Conservation (phyloP, 306 rosid species). For the Ceratonia siliqua region DNA sequence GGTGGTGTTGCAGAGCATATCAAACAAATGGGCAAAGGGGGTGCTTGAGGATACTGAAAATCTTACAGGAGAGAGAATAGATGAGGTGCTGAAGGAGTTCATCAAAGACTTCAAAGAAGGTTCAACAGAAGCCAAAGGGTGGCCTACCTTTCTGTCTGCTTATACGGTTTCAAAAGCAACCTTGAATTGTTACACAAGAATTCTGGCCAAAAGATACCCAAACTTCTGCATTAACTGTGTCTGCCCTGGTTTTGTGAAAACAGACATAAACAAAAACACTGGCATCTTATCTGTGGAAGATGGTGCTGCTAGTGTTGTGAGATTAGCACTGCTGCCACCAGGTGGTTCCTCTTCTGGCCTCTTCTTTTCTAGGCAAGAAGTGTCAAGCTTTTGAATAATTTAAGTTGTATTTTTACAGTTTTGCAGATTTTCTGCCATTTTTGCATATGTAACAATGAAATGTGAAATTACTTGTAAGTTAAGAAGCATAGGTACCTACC, state of each 20-base stretch:
- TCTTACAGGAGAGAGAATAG: slow-evolving; percentile 35
- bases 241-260: slow-evolving; percentile 51
- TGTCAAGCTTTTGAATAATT: slow-evolving; percentile 32
- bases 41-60: slow-evolving; percentile 31
- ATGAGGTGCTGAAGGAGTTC: slow-evolving; percentile 37
- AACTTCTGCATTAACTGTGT: slow-evolving; percentile 36
- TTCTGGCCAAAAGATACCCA: slow-evolving; percentile 41
- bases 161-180: slow-evolving; percentile 49
- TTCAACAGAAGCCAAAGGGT: slow-evolving; percentile 36
- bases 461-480: neutral
- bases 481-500: neutral
- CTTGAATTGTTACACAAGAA: slow-evolving; percentile 49
- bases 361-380: slow-evolving; percentile 36
- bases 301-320: slow-evolving; percentile 36
- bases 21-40: slow-evolving; percentile 41
- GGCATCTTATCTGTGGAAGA: slow-evolving; percentile 46
- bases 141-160: slow-evolving; percentile 39
- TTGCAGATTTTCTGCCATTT: neutral
- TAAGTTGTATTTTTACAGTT: neutral
- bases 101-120: slow-evolving; percentile 44
- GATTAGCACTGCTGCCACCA: slow-evolving; percentile 44
- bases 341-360: slow-evolving; percentile 35
- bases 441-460: neutral
- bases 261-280: slow-evolving; percentile 39
- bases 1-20: slow-evolving; percentile 30